Conservation (phyloP, 1,139 yeast genomes). For the Diutina mesorugosa region DNA sequence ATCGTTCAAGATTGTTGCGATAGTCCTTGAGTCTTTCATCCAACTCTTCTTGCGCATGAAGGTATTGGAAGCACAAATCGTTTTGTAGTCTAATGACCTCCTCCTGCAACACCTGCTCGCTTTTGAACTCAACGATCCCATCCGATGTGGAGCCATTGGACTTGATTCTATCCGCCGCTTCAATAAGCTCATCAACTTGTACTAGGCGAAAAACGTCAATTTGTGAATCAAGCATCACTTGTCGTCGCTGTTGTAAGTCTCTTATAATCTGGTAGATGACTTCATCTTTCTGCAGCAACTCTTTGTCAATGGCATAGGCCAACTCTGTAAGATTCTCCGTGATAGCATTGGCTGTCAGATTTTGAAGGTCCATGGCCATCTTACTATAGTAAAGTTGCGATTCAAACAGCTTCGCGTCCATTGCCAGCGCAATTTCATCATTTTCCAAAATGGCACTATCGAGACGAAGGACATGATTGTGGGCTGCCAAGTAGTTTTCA, state of each 20-base stretch:
- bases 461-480: slow-evolving; percentile 18
- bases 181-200: slow-evolving; percentile 25
- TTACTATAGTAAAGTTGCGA: slow-evolving; percentile 25
- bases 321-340: slow-evolving; percentile 29
- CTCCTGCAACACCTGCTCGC: slow-evolving; percentile 27
- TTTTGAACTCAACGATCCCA: slow-evolving; percentile 11
- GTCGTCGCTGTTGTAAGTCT: slow-evolving; percentile 14
- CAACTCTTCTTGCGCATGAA: slow-evolving; percentile 22
- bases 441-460: slow-evolving; percentile 4
- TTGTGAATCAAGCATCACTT: slow-evolving; percentile 22
- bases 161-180: not conserved
- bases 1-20: slow-evolving; percentile 3
- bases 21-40: slow-evolving; percentile 10
- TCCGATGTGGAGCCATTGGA: not conserved
- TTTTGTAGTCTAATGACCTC: slow-evolving; percentile 28
- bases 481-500: slow-evolving; percentile 50
- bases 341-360: slow-evolving; percentile 20
- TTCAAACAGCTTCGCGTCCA: slow-evolving; percentile 17
- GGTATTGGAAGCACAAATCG: slow-evolving; percentile 25
- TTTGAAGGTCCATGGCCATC: slow-evolving; percentile 23
- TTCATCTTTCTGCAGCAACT: slow-evolving; percentile 26
- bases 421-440: not conserved
- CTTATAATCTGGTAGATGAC: slow-evolving; percentile 17
- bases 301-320: slow-evolving; percentile 27
- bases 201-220: slow-evolving; percentile 20